Evolutionary conservation across 1,284 basidiomycete genomes (phyloP).

Genomic region (Irpex sp.): DNA sequence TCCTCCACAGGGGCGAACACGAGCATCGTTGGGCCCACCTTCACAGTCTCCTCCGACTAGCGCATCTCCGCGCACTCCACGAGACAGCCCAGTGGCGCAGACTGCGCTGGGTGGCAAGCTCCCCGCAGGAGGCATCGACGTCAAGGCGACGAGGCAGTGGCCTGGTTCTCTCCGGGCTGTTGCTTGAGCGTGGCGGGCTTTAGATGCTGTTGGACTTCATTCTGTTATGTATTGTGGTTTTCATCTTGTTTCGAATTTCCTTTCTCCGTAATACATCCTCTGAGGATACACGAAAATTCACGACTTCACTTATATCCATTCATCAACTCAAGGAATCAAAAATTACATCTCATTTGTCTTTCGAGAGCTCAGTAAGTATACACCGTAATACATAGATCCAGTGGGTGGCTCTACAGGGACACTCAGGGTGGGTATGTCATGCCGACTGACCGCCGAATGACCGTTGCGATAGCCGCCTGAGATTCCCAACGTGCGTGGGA

Average conservation of each 20-base stretch:
- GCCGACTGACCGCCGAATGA: neutral
- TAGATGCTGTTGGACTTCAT: neutral
- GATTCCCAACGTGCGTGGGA: conserved; percentile 20
- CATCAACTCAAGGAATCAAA: neutral
- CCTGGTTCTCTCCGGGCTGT: no score
- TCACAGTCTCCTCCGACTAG: conserved; percentile 27
- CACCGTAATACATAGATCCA: no score
- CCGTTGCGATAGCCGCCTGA: neutral
- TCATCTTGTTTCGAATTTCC: neutral
- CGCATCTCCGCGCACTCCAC: conserved; percentile 25
- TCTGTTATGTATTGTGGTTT: neutral
- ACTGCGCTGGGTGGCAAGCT: conserved; percentile 29
- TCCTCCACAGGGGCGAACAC: neutral
- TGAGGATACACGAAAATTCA: neutral
- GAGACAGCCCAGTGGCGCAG: conserved; percentile 14
- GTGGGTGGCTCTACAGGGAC: no score
- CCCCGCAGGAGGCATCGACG: neutral
- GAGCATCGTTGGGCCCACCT: conserved; percentile 11
- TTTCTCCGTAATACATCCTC: neutral
- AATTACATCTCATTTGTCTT: no score
- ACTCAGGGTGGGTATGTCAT: no score
- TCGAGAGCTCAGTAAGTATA: no score
- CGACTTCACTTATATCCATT: neutral
- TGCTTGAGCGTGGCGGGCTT: no score
- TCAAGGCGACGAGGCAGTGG: conserved; percentile 29